A percentile compares a stretch with the other conserved stretches of the same genome.
Conservation (phyloP, 2,329 filamentous ascomycete genomes). For the Colletotrichum phormii region DNA sequence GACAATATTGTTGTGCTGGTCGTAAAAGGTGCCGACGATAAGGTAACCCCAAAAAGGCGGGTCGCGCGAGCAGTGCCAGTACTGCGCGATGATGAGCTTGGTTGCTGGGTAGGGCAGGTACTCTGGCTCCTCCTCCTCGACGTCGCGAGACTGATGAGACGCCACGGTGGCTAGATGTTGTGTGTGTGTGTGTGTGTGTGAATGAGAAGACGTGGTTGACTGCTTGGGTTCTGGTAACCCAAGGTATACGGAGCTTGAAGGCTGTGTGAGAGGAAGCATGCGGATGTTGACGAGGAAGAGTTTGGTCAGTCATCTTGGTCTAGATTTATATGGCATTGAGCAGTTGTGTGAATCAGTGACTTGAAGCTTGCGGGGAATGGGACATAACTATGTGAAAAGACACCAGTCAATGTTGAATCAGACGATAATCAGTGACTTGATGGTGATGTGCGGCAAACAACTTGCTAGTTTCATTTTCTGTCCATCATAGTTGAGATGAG, state of each 20-base stretch:
- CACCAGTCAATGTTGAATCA: background rate
- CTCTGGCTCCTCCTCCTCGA: conserved; percentile 14
- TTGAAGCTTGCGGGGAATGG: background rate
- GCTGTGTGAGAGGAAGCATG: background rate
- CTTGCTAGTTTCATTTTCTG: background rate
- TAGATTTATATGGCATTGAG: background rate
- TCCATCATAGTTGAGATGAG: background rate
- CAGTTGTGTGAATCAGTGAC: background rate
- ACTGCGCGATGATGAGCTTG: conserved; percentile 58
- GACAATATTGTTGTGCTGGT: conserved; percentile 51
- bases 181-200: too few relatives aligned
- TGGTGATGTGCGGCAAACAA: background rate
- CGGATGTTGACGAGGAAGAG: background rate
- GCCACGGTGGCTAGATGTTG: background rate
- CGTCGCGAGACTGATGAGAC: background rate
- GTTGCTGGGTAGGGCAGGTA: conserved; percentile 58
- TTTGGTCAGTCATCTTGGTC: background rate
- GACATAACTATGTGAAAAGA: background rate
- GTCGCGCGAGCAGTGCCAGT: conserved; percentile 47
- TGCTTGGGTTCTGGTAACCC: background rate
- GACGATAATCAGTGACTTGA: background rate
- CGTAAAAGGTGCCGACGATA: conserved; percentile 60
- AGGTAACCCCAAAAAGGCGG: conserved; percentile 58
- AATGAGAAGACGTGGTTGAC: background rate
- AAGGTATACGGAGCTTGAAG: background rate